Conservation (phyloP, 805 yeast species). For the Candida nitratophila region DNA sequence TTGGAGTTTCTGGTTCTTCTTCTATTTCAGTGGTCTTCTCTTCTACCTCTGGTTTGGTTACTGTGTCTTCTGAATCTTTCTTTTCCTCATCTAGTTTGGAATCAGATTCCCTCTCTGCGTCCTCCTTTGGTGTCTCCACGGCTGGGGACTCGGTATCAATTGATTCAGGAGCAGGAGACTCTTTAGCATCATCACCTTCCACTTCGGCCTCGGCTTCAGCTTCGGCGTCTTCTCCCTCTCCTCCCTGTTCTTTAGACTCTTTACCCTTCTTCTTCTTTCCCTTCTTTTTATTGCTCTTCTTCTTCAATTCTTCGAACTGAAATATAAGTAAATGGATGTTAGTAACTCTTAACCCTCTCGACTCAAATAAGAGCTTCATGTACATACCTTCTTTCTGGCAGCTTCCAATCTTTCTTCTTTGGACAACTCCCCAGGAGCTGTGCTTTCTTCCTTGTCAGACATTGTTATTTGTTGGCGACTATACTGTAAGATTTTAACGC, state of each 20-base stretch:
- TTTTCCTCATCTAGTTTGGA: too few species aligned
- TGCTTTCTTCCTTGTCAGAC: neutral
- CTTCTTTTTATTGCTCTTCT: slow-evolving; percentile 21
- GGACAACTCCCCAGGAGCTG: slow-evolving; percentile 14
- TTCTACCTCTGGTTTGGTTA: neutral
- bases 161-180: too few species aligned
- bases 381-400: slow-evolving; percentile 25
- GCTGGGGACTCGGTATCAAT: too few species aligned
- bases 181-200: neutral
- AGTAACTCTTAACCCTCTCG: too few species aligned
- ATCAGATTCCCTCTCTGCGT: too few species aligned
- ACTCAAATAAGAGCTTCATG: too few species aligned
- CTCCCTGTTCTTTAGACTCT: slow-evolving; percentile 5
- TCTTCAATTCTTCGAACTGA: slow-evolving; percentile 24
- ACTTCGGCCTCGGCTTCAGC: slow-evolving; percentile 1
- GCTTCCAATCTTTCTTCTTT: slow-evolving; percentile 28
- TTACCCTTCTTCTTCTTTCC: slow-evolving; percentile 13
- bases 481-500: too few species aligned
- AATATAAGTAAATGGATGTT: neutral
- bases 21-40: too few species aligned
- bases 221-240: neutral
- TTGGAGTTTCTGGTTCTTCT: too few species aligned
- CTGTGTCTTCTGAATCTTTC: neutral
- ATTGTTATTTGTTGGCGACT: neutral
- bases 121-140: too few species aligned